phyloP scores from a whole-genome alignment of 2,329 filamentous ascomycete genomes.

The Paraconiothyrium brasiliense region DNA sequence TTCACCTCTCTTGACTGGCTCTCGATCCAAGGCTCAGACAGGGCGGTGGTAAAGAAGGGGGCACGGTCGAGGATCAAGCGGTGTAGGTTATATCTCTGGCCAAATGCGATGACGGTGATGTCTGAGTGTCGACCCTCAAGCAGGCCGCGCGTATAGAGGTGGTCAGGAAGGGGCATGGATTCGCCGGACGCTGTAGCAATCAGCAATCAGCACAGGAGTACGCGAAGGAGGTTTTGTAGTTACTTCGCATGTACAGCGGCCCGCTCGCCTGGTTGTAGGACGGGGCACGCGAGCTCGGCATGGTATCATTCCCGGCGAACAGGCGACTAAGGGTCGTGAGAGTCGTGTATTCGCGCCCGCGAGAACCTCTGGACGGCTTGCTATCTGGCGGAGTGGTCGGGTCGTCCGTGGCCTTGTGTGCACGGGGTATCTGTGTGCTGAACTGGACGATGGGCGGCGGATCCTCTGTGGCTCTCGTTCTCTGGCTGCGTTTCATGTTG shows the following conservation, averaged over 20 bases:
- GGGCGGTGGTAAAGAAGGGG: slow-evolving; percentile 64
- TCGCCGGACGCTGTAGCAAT: slow-evolving; percentile 44
- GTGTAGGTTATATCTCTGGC: slow-evolving; percentile 62
- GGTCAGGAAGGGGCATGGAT: slow-evolving; percentile 57
- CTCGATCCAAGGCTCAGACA: slow-evolving; percentile 66
- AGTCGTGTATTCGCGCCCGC: slow-evolving; percentile 50
- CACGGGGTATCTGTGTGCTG: slow-evolving; percentile 50
- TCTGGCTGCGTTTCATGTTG: slow-evolving; percentile 39
- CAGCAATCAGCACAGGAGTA: slow-evolving; percentile 19
- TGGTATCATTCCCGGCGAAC: slow-evolving; percentile 52
- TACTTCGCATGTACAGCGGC: slow-evolving; percentile 46
- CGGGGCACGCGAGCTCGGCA: slow-evolving; percentile 51
- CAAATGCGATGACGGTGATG: slow-evolving; percentile 63
- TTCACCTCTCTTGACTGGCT: slow-evolving; percentile 62
- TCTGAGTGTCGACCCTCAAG: slow-evolving; percentile 63
- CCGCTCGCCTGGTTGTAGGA: slow-evolving; percentile 54
- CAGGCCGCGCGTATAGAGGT: slow-evolving; percentile 63
- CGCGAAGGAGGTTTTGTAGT: neutral
- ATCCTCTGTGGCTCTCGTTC: slow-evolving; percentile 40
- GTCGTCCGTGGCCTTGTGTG: slow-evolving; percentile 61
- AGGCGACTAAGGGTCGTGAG: slow-evolving; percentile 56
- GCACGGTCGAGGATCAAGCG: slow-evolving; percentile 65
- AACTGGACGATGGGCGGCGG: slow-evolving; percentile 40
- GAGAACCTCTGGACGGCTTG: slow-evolving; percentile 36
- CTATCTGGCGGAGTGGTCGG: slow-evolving; percentile 53